These are phyloP conservation scores for Salix suchowensis DNA, from an alignment of 345 rosid genomes.

Conservation along the genomic window DNA sequence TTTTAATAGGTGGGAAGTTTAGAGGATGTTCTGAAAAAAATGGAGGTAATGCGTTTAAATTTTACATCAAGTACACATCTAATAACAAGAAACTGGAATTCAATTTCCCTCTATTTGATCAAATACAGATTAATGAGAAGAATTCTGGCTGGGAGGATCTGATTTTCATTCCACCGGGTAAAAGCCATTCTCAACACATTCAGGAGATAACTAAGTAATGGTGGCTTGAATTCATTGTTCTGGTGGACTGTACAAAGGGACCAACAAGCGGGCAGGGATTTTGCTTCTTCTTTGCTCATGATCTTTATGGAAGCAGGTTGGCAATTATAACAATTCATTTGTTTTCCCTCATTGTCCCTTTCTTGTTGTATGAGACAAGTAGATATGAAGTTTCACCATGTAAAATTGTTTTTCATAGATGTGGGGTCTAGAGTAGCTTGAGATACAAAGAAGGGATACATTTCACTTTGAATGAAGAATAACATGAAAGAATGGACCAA, in stretches of 20 bases:
- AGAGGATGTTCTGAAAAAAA: conserved; percentile 84
- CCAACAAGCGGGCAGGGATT: conserved; percentile 12
- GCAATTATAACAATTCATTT: not conserved
- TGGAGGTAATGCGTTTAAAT: conserved; percentile 60
- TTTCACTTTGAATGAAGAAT: not conserved
- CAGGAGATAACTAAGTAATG: conserved; percentile 50
- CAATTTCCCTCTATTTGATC: conserved; percentile 7
- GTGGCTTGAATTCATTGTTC: conserved; percentile 11
- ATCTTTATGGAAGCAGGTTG: conserved; percentile 13
- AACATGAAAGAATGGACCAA: not conserved
- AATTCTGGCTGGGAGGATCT: conserved; percentile 95
- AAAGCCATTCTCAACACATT: conserved; percentile 81
- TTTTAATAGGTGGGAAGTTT: conserved; percentile 77
- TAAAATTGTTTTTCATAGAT: conserved; percentile 4
- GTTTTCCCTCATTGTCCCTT: not conserved
- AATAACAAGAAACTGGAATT: not conserved
- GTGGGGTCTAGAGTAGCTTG: conserved; percentile 14
- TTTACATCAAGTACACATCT: not conserved
- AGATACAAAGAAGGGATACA: conserved; percentile 7
- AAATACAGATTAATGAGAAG: conserved; percentile 66
- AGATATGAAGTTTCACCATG: not conserved
- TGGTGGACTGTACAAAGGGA: conserved; percentile 2
- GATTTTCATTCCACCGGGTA: conserved; percentile 92
- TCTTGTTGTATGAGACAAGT: not conserved
- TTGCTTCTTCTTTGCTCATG: not conserved